A percentile compares a stretch with the other conserved stretches of the same genome.
Conservation (phyloP, 148 eudicot genomes). For the Cornus controversa region DNA sequence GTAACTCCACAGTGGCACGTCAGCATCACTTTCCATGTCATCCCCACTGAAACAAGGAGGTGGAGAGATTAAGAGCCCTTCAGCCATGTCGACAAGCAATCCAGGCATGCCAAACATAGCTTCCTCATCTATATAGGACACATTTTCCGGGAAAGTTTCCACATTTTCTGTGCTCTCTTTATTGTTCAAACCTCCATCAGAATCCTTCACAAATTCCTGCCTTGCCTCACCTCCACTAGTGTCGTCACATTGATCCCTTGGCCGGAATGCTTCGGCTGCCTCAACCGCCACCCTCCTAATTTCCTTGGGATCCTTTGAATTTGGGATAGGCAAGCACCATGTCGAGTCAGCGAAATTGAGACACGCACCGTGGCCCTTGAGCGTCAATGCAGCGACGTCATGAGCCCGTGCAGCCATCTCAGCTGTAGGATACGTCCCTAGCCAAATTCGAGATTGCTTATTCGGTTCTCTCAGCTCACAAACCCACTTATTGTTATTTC, state of each 20-base stretch:
- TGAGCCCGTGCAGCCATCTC: constrained; percentile 49
- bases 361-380: constrained; percentile 18
- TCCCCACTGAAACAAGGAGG: constrained; percentile 19
- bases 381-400: constrained; percentile 40
- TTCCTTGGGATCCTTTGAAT: constrained; percentile 19
- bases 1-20: constrained; percentile 29
- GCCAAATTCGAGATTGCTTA: constrained; percentile 50
- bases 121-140: constrained; percentile 30
- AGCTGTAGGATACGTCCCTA: constrained; percentile 55
- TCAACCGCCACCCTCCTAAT: constrained; percentile 27
- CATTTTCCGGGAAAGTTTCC: background rate
- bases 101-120: constrained; percentile 35
- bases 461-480: constrained; percentile 52
- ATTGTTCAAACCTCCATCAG: constrained; percentile 5
- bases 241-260: background rate
- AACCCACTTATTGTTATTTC: constrained; percentile 53
- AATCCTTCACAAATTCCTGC: background rate
- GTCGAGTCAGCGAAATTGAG: constrained; percentile 32
- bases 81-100: constrained; percentile 35
- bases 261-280: constrained; percentile 47
- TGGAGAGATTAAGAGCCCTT: constrained; percentile 45
- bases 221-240: background rate
- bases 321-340: constrained; percentile 22
- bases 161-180: background rate
- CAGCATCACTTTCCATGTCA: constrained; percentile 17